These are phyloP conservation scores for Mrakiaceae sp. DNA, from an alignment of 1,284 basidiomycete species.

Conservation along the genomic window DNA sequence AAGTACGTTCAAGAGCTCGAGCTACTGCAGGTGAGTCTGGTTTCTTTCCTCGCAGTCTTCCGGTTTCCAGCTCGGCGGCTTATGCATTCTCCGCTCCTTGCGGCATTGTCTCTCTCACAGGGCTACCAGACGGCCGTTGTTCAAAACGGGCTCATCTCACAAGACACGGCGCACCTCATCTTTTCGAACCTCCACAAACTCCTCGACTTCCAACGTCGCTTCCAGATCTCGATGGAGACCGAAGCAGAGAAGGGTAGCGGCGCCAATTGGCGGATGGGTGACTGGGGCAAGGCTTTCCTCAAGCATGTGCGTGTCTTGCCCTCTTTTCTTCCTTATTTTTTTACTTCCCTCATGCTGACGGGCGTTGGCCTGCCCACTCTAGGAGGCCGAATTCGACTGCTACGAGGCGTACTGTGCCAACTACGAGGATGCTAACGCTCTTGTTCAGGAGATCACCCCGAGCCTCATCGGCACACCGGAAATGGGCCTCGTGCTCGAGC, in stretches of 20 bases:
- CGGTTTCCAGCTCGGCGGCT: neutral
- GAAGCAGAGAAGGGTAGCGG: constrained; percentile 49
- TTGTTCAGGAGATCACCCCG: too few species aligned
- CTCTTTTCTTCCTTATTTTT: constrained; percentile 28
- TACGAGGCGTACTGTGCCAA: constrained; percentile 99
- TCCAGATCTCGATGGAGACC: constrained; percentile 86
- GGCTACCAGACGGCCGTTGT: constrained; percentile 66
- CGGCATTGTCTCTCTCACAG: constrained; percentile 34
- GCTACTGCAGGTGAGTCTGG: constrained; percentile 67
- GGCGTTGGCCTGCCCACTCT: constrained; percentile 22
- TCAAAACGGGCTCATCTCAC: constrained; percentile 71
- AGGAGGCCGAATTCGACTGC: constrained; percentile 87
- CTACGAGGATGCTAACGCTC: constrained; percentile 49
- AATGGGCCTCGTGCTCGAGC: constrained; percentile 56
- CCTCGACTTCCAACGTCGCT: constrained; percentile 91
- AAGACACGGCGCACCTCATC: constrained; percentile 87
- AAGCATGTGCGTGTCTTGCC: constrained; percentile 29
- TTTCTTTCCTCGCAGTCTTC: neutral
- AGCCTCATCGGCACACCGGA: constrained; percentile 46
- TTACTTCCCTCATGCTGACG: neutral
- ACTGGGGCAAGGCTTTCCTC: constrained; percentile 72
- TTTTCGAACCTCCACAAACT: constrained; percentile 94
- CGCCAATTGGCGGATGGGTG: constrained; percentile 61
- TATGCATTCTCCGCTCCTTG: neutral
- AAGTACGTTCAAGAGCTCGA: constrained; percentile 98